phyloP scores from a whole-genome alignment of 164 flowering plant genomes.

The Akebia trifoliata region DNA sequence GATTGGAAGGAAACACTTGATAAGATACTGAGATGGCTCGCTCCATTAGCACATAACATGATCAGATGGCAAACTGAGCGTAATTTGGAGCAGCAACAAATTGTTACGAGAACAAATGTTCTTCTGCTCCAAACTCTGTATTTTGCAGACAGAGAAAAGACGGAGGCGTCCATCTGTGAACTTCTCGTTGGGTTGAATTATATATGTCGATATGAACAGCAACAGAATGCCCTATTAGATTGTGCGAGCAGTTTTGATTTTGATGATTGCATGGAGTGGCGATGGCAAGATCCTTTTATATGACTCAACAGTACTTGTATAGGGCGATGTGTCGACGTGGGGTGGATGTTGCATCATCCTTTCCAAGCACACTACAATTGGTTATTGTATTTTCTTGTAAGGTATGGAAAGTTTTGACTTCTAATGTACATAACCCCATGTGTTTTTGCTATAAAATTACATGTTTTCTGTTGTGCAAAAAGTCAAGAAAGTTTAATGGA shows the following conservation, averaged over 20 bases:
- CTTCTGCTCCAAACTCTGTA: slow-evolving; percentile 87
- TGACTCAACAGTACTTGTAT: slow-evolving; percentile 12
- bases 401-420: slow-evolving; percentile 28
- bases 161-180: slow-evolving; percentile 75
- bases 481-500: too few species aligned
- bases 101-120: slow-evolving; percentile 66
- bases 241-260: slow-evolving; percentile 92
- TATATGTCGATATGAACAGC: slow-evolving; percentile 92
- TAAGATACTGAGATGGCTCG: slow-evolving; percentile 68
- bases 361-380: slow-evolving; percentile 16
- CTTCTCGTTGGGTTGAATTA: slow-evolving; percentile 90
- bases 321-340: slow-evolving; percentile 13
- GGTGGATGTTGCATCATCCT: slow-evolving; percentile 27
- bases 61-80: slow-evolving; percentile 98
- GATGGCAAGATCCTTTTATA: slow-evolving; percentile 32
- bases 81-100: slow-evolving; percentile 86
- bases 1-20: slow-evolving; percentile 88
- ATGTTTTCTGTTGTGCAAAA: too few species aligned
- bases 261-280: slow-evolving; percentile 85
- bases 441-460: too few species aligned
- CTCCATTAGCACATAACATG: slow-evolving; percentile 92
- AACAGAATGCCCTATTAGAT: slow-evolving; percentile 86
- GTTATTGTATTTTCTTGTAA: slow-evolving; percentile 17
- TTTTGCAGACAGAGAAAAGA: slow-evolving; percentile 81
- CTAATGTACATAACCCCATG: slow-evolving; percentile 21